These are phyloP conservation scores for Dendrobium catenatum DNA, from an alignment of 106 monocot genomes.

Conservation along the genomic window DNA sequence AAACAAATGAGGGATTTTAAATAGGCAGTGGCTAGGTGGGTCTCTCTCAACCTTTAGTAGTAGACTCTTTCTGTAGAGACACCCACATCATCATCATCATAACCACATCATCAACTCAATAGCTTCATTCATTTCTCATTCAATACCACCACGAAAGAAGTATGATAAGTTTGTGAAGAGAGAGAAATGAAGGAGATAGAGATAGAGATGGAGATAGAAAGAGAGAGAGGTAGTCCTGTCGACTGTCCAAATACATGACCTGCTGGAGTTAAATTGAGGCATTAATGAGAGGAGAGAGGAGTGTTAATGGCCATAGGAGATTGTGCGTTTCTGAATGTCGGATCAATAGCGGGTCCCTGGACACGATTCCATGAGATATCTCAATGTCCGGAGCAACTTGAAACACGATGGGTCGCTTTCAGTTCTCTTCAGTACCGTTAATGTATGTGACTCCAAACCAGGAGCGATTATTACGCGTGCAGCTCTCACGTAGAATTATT, in stretches of 20 bases:
- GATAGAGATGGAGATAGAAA: too few species aligned
- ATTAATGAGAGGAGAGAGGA: not conserved
- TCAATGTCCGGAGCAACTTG: not conserved
- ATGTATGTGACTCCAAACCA: too few species aligned
- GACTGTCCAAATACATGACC: conserved; percentile 4
- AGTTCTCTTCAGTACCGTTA: not conserved
- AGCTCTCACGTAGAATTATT: too few species aligned
- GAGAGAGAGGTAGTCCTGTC: too few species aligned
- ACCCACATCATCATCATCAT: not conserved
- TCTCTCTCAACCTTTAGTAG: too few species aligned
- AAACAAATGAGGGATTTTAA: too few species aligned
- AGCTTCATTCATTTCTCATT: conserved; percentile 2
- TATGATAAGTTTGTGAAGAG: conserved; percentile 4
- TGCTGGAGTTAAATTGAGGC: not conserved
- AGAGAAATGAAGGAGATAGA: not conserved
- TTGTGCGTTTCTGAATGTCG: not conserved
- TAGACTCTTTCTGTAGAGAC: too few species aligned
- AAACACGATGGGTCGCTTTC: conserved; percentile 5
- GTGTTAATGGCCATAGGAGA: not conserved
- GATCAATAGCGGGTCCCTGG: not conserved
- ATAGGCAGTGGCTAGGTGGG: too few species aligned
- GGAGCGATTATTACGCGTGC: too few species aligned
- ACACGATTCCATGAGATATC: not conserved
- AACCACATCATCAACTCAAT: not conserved
- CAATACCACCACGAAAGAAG: not conserved